phyloP scores from a whole-genome alignment of 2,329 filamentous ascomycete species.

The Dactylonectria macrodidyma region DNA sequence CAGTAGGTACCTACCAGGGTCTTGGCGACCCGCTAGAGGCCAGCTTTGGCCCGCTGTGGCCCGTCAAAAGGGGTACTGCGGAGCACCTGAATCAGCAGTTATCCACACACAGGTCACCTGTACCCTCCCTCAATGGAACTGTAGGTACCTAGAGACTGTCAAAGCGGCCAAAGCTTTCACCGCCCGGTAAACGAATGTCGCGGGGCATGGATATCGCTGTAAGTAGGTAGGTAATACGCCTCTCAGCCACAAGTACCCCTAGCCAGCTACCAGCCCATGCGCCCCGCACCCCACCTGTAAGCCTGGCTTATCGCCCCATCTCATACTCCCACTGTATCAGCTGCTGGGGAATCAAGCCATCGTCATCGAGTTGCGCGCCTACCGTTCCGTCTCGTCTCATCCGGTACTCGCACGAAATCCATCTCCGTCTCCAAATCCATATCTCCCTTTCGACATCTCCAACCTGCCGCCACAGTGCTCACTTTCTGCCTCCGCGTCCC shows the following conservation, averaged over 20 bases:
- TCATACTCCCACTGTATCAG: conserved; percentile 18
- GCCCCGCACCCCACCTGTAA: conserved; percentile 41
- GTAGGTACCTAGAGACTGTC: too few relatives aligned
- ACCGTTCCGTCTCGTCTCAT: conserved; percentile 15
- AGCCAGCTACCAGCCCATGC: neutral
- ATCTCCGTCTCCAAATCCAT: neutral
- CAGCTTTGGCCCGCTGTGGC: neutral
- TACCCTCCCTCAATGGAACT: neutral
- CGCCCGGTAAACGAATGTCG: conserved; percentile 16
- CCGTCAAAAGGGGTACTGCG: neutral
- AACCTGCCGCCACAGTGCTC: neutral
- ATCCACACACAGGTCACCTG: neutral
- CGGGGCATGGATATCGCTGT: conserved; percentile 9
- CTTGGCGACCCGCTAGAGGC: too few relatives aligned
- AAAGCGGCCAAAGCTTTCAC: neutral
- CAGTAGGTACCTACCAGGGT: neutral
- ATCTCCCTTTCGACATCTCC: neutral
- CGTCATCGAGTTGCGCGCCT: conserved; percentile 42
- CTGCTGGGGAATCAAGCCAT: conserved; percentile 39
- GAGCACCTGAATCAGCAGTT: neutral
- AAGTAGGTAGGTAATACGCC: neutral
- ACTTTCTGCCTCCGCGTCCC: neutral
- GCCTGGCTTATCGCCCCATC: conserved; percentile 40
- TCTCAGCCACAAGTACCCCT: conserved; percentile 12
- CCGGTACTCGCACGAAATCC: neutral